A percentile compares a stretch with the other conserved stretches of the same genome.
These are phyloP conservation scores for Leptodontidium sp. DNA, from an alignment of 2,329 filamentous ascomycete species.

Conservation along the genomic window DNA sequence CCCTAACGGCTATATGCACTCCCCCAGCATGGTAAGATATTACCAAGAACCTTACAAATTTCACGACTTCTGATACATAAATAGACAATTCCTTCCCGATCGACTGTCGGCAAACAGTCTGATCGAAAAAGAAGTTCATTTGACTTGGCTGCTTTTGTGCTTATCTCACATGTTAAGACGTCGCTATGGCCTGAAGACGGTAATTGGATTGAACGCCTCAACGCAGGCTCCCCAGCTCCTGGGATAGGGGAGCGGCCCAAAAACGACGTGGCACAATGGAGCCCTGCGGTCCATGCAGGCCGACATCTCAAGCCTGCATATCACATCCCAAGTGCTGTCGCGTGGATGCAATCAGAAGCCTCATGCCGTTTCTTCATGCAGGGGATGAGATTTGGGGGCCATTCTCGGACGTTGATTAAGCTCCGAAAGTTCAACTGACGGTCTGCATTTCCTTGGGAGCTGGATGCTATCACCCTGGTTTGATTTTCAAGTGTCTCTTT, in stretches of 20 bases:
- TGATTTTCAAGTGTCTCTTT: neutral
- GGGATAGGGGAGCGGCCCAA: slow-evolving; percentile 3
- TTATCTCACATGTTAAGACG: slow-evolving; percentile 12
- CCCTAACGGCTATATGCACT: slow-evolving; percentile 13
- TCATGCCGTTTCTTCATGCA: slow-evolving; percentile 3
- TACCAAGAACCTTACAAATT: slow-evolving; percentile 33
- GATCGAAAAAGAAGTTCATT: neutral
- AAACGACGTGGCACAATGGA: slow-evolving; percentile 18
- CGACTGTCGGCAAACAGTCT: neutral
- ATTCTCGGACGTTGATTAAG: neutral
- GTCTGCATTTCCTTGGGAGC: neutral
- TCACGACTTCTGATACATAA: slow-evolving; percentile 18
- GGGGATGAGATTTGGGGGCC: slow-evolving; percentile 5
- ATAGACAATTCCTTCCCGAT: slow-evolving; percentile 22
- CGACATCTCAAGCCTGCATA: neutral
- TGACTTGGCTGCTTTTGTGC: neutral
- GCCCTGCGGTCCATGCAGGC: slow-evolving; percentile 2
- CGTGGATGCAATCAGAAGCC: slow-evolving; percentile 19
- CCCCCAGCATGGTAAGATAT: slow-evolving; percentile 16
- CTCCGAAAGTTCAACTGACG: neutral
- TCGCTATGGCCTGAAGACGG: neutral
- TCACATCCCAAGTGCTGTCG: slow-evolving; percentile 4
- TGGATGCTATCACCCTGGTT: neutral
- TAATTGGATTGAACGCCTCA: slow-evolving; percentile 18
- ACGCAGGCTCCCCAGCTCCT: slow-evolving; percentile 10